Evolutionary conservation across 2,329 filamentous ascomycete genomes (phyloP), one percentile per base, ranked within the genome.

Genomic region (Mariannaea elegans): DNA sequence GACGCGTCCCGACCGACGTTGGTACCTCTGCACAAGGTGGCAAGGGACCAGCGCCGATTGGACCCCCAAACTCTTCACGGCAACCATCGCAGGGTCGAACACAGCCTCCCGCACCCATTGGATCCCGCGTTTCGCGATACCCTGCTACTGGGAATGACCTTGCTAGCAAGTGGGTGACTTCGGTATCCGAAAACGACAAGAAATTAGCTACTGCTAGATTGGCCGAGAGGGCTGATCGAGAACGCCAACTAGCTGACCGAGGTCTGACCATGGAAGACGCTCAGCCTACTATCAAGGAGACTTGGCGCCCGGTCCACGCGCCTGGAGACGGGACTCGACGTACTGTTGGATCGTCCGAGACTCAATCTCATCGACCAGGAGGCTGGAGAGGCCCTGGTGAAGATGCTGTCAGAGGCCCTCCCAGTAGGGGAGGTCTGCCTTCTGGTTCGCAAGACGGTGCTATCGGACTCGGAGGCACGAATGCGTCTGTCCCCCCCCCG

Each of bases 281-380:
- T 5, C 81, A 83, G 31, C 77, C 81, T 2, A 64, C 73, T 4
- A 83, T 85, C 65, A 84, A 81, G 50, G 84, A 87, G 45, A 83
- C 79, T 1, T 87, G 84, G 84, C 81, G 82, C 16, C 78, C 80
- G 3, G 75, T 78, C 7, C 76, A 76, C 54, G 67, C 73, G 16
- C 70, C 75, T 13, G 76, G 74, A 16, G 76, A 78, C 61, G 76
- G 76, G 9, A 76, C 73, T 34, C 70, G 76, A 42, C 74, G 72
- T 38, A 16, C 65, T 4, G 53, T 70, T 6, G 67, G 53, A 3
- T 44, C 67, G 4, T 59, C 68, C 9, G 73, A 76, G 18, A 63
- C 65, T 2, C 72, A 75, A 55, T 61, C 70, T 18, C 72, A 74
- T 39, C 59, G 66, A 27, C 29, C 66, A 32, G 68, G 63, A 24